Evolutionary conservation across 1,284 basidiomycete species (phyloP), one percentile per base, ranked within the genome.

Genomic region (Fomitiporia mediterranea): DNA sequence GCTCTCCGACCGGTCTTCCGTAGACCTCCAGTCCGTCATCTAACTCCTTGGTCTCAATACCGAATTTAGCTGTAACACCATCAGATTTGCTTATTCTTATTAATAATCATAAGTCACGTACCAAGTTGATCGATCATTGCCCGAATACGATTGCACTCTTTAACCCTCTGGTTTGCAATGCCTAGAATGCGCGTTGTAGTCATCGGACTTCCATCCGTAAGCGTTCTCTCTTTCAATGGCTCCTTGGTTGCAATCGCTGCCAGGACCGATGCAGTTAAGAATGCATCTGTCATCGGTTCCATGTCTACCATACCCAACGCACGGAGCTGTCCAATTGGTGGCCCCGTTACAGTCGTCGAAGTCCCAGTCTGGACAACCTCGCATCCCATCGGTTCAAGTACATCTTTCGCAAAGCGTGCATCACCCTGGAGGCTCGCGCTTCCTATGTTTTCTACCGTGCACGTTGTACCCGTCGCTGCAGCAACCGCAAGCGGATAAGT

Each of bases 201-300:
- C 15, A 68, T 64, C 58, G 57, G 59, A 23, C 63, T 69, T 51
- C 66, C 70, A 61, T 66, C 71, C 32, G 46, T 42, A 1, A 76
- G 66, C 35, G 68, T 60, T 7, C 74, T 67, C 6, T 66, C 70
- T 25, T 67, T 63, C 6, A 75, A 62, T 11, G 77, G 75, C 47
- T 74, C 83, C 11, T 76, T 74, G 34, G 73, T 74, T 0, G 93
- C 92, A 21, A 96, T 90, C 54, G 96, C 95, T 50, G 94, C 93
- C 15, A 99, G 75, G 2, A 89, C 94, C 6, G 84, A 89, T 1
- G 96, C 96, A 0, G 95, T 98, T 70, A 99, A 81, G 78, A 99
- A 99, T 4, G 95, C 96, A 69, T 99, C 96, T 8, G 97, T 99
- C 96, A 99, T 99, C n/a, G 89, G 86, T 72, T 98, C 94, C 97